Conservation (phyloP, 495 filamentous ascomycete species). For the Melanomma pulvis-pyrius region DNA sequence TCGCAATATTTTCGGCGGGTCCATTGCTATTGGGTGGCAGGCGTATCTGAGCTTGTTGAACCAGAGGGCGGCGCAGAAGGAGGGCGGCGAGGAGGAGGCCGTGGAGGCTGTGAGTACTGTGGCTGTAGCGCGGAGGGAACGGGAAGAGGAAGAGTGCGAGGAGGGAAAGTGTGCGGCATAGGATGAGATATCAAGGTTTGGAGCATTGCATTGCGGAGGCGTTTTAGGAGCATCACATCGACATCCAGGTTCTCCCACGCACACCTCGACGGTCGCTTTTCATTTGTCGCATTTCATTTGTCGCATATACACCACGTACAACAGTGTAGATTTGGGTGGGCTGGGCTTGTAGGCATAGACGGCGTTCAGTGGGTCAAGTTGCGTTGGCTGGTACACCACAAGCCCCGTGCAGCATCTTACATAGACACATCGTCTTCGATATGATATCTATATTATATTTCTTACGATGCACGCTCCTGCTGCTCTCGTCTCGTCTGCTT, state of each 20-base stretch:
- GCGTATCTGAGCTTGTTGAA: conserved; percentile 86
- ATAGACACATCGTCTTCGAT: background rate
- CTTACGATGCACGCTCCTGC: background rate
- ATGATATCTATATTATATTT: background rate
- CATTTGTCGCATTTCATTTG: background rate
- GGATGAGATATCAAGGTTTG: too few relatives aligned
- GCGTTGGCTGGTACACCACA: background rate
- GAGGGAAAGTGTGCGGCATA: background rate
- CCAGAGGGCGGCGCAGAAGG: conserved; percentile 66
- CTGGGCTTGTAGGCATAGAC: background rate
- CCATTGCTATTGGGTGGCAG: conserved; percentile 87
- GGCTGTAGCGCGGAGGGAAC: background rate
- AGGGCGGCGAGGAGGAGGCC: conserved; percentile 23
- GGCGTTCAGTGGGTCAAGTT: too few relatives aligned
- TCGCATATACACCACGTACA: background rate
- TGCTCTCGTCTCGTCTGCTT: background rate
- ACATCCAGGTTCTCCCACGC: background rate
- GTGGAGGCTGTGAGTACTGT: background rate
- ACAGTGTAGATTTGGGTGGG: background rate
- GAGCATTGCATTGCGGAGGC: too few relatives aligned
- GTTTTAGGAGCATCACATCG: background rate
- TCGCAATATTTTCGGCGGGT: conserved; percentile 74
- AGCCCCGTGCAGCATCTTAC: background rate
- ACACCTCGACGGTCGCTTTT: background rate
- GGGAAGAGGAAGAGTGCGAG: background rate